phyloP scores from a whole-genome alignment of 2,329 filamentous ascomycete genomes.

The Allantophomopsis cytisporea region DNA sequence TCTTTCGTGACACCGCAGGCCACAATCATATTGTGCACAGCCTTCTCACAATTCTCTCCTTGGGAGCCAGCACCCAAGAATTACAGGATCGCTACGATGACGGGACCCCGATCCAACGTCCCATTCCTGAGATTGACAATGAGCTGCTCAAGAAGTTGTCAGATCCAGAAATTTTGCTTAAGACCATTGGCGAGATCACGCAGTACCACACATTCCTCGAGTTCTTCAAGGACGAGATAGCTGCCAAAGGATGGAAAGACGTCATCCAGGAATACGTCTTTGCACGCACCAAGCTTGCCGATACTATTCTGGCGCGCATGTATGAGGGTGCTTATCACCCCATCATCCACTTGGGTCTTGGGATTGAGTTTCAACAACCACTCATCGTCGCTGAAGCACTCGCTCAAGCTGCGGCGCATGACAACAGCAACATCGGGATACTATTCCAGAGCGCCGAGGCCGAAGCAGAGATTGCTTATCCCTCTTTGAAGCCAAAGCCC shows the following conservation, averaged over 20 bases:
- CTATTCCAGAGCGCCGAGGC: slow-evolving; percentile 40
- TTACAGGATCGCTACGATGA: slow-evolving; percentile 50
- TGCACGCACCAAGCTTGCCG: slow-evolving; percentile 42
- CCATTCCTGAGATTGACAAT: slow-evolving; percentile 29
- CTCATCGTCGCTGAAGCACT: slow-evolving; percentile 66
- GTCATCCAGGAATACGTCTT: slow-evolving; percentile 56
- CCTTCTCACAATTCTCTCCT: slow-evolving; percentile 59
- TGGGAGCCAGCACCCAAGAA: slow-evolving; percentile 44
- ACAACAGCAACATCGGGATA: slow-evolving; percentile 32
- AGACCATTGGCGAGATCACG: slow-evolving; percentile 44
- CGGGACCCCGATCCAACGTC: slow-evolving; percentile 53
- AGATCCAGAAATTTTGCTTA: slow-evolving; percentile 36
- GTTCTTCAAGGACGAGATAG: slow-evolving; percentile 64
- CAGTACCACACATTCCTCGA: slow-evolving; percentile 60
- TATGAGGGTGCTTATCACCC: slow-evolving; percentile 61
- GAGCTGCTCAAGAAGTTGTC: slow-evolving; percentile 29
- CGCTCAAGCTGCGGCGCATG: slow-evolving; percentile 62
- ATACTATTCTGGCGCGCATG: slow-evolving; percentile 54
- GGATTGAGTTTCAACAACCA: slow-evolving; percentile 66
- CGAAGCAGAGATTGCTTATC: slow-evolving; percentile 15
- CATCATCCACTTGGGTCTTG: slow-evolving; percentile 71
- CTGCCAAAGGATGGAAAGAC: slow-evolving; percentile 40
- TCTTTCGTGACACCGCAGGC: slow-evolving; percentile 59
- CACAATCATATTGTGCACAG: slow-evolving; percentile 77
- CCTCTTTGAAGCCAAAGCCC: slow-evolving; percentile 29